Percentiles rank a stretch among this genome's conserved stretches.
Conservation (phyloP, 1,284 basidiomycete species). For the Phaffia rhodozyma region DNA sequence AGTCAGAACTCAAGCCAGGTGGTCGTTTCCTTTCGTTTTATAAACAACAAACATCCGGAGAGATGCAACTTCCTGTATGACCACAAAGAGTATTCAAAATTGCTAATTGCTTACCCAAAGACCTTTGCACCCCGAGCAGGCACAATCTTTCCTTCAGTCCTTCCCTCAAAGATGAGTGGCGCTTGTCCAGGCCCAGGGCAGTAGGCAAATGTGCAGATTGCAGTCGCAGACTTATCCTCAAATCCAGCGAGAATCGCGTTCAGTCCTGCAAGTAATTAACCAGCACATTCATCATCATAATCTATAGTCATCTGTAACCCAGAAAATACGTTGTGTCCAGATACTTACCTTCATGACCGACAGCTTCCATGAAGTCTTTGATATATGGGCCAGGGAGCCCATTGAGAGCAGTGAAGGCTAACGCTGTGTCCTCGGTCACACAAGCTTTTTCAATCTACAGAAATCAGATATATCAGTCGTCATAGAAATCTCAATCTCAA, state of each 20-base stretch:
- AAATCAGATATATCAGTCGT: slow-evolving; percentile 1
- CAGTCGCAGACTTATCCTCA: slow-evolving; percentile 63
- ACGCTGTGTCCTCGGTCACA: slow-evolving; percentile 93
- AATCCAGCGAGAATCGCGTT: slow-evolving; percentile 81
- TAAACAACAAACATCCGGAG: slow-evolving; percentile 19
- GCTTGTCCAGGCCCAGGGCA: slow-evolving; percentile 61
- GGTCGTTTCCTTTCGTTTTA: too few species aligned
- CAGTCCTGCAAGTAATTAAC: slow-evolving; percentile 45
- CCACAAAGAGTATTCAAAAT: neutral
- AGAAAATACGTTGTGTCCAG: neutral
- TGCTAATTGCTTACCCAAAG: slow-evolving; percentile 46
- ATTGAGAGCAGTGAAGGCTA: slow-evolving; percentile 76
- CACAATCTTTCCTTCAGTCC: slow-evolving; percentile 78
- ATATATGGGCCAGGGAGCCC: slow-evolving; percentile 95
- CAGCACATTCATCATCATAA: too few species aligned
- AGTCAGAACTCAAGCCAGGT: too few species aligned
- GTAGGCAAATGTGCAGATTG: slow-evolving; percentile 93
- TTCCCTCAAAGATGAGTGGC: slow-evolving; percentile 75
- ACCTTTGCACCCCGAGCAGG: slow-evolving; percentile 60
- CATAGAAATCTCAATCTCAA: neutral
- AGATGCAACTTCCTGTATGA: neutral
- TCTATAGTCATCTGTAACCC: neutral
- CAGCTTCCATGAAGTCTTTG: slow-evolving; percentile 70
- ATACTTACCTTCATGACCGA: slow-evolving; percentile 60
- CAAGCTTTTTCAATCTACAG: slow-evolving; percentile 66